Evolutionary conservation across 331 rosid species (phyloP), one percentile per base, ranked within the genome.

Genomic region (Rosa hybrid): DNA sequence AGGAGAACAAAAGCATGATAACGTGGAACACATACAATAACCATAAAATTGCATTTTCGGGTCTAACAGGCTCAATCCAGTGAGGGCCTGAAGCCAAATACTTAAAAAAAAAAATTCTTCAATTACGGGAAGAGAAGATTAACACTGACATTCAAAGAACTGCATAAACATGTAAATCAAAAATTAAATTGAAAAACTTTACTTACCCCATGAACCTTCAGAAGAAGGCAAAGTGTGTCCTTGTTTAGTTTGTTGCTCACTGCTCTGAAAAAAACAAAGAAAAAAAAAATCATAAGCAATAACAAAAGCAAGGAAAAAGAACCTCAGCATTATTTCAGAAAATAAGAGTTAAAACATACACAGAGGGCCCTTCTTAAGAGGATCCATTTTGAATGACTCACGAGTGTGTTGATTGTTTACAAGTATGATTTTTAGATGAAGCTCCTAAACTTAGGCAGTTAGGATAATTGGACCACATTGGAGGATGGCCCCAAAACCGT

Each of bases 201-300:
- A 78, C 97, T 84, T 86, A 94, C 98, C 91, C 87, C 89, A 1
- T 90, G 84, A 83, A 92, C 92, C 83, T 92, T 90, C 81, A 94
- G 87, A 62, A 94, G 97, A 81, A 94, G 96, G 81, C 96, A 92
- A 79, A 94, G 86, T 56, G 96, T 92, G 86, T 90, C 91, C 78
- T 81, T 84, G 80, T 86, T 92, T 64, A 92, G 13, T 87, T 92
- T 94, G 80, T 89, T 49, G 82, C 97, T 88, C 69, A 94, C 83
- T 46, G 97, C 94, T 87, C 98, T 92, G 94, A 16, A 16, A 34
- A 34, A 59, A 21, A 59, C 0, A n/a, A 13, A 80, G 68, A 81
- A 77, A 64, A 69, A 51, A 54, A 46, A 53, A 54, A 42, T 46
- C 17, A 18, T 34, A 34, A 34, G 39, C 34, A 56, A 45, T 41